Percentiles rank a stretch among this genome's conserved stretches.
Conservation (phyloP, 192 early-diverging fungal genomes). For the Radiomyces spectabilis region DNA sequence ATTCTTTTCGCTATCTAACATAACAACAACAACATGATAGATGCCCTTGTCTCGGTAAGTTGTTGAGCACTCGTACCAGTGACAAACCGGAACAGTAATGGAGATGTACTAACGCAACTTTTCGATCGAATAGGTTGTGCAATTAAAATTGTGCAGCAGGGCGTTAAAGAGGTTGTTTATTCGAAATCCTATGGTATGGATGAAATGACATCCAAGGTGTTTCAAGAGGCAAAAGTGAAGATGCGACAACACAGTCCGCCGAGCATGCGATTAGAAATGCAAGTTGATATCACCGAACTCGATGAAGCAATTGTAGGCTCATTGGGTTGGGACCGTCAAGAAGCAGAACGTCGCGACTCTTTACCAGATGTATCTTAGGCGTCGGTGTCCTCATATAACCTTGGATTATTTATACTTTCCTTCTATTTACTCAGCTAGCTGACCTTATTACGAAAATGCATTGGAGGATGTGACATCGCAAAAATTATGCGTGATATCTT, state of each 20-base stretch:
- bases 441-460: too few species aligned
- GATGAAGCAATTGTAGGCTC: constrained; percentile 4
- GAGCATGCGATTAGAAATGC: constrained; percentile 42
- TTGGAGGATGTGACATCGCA: too few species aligned
- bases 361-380: too few species aligned
- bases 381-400: too few species aligned
- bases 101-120: background rate
- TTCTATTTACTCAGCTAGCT: too few species aligned
- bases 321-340: constrained; percentile 6
- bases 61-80: too few species aligned
- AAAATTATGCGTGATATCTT: too few species aligned
- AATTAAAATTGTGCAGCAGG: constrained; percentile 93
- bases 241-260: constrained; percentile 73
- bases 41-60: constrained; percentile 63
- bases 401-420: too few species aligned
- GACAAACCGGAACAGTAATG: background rate
- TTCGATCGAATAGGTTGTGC: constrained; percentile 74
- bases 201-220: constrained; percentile 69
- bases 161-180: constrained; percentile 90
- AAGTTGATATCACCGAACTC: constrained; percentile 18
- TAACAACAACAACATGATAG: too few species aligned
- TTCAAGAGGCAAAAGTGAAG: constrained; percentile 74
- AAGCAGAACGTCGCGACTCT: too few species aligned
- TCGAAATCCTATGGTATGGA: constrained; percentile 93
- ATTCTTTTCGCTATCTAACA: too few species aligned